These are phyloP conservation scores for Naganishia sp. DNA, from an alignment of 1,284 basidiomycete genomes.

Conservation along the genomic window DNA sequence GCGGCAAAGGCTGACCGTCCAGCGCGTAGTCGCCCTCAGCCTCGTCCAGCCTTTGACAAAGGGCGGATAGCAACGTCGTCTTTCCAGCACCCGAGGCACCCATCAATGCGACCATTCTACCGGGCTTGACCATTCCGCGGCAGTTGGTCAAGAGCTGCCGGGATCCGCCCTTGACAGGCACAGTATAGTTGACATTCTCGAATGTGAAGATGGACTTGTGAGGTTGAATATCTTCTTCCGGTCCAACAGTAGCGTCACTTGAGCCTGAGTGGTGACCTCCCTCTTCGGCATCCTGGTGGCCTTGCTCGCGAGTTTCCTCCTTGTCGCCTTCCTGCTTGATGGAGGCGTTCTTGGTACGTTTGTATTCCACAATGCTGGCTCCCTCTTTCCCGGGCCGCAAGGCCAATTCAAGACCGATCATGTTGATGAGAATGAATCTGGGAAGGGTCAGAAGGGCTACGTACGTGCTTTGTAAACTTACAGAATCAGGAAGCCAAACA, in stretches of 20 bases:
- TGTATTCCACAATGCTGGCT: conserved; percentile 29
- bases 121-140: conserved; percentile 58
- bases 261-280: not conserved
- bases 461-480: not conserved
- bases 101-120: conserved; percentile 58
- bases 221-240: conserved; percentile 12
- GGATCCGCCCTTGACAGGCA: conserved; percentile 52
- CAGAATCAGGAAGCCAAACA: conserved; percentile 14
- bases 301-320: conserved; percentile 9
- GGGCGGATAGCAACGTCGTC: conserved; percentile 55
- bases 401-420: conserved; percentile 21
- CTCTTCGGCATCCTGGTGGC: conserved; percentile 5
- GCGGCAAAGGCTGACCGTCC: conserved; percentile 54
- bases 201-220: conserved; percentile 50
- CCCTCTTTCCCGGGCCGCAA: conserved; percentile 18
- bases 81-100: conserved; percentile 52
- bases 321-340: conserved; percentile 15
- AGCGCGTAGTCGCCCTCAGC: conserved; percentile 54
- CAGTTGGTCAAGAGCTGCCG: conserved; percentile 56
- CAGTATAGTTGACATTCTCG: conserved; percentile 55
- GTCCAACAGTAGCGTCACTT: conserved; percentile 6
- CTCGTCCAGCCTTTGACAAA: conserved; percentile 51
- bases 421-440: conserved; percentile 23
- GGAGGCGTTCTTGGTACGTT: conserved; percentile 10
- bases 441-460: not conserved